Evolutionary conservation across 192 early-diverging fungal genomes (phyloP), one percentile per base, ranked within the genome.

Genomic region (Borealophlyctis nickersoniae): DNA sequence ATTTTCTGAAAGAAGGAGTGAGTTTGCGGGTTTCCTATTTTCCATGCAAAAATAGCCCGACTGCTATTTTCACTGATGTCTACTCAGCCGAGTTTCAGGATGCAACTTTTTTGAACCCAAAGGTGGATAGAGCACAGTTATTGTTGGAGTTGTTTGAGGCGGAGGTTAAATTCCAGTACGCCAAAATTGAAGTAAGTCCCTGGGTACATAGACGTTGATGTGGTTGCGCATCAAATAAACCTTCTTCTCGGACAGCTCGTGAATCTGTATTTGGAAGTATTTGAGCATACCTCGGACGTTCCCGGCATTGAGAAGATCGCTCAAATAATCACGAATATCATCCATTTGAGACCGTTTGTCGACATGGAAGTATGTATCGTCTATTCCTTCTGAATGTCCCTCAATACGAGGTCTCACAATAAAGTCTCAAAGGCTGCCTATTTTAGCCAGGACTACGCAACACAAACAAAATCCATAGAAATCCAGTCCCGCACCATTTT

Each of bases 101-200:
- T 34, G 53, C 61, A 22, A 81, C 82, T 9, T 84, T 76, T 53
- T 52, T 73, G 11, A 79, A 75, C 60, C 79, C 79, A 16, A 19
- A 56, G 26, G 30, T 74, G 1, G 82, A 84, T 51, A 39, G 82
- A 49, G 50, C 73, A 3, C 82, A 84, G 56, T 24, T 81, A 19
- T 54, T 84, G 48, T 53, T 84, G 49, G 82, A 84, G 49, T 52
- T 79, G 14, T 80, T 76, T 52, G 77, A 81, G 45, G 39, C 54
- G 9, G 73, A 84, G 36, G 71, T 77, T n/a, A 73, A 77, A 49
- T 84, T 67, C 61, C 75, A 80, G 24, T 79, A 66, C 64, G 74
- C 79, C 13, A 84, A 81, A 51, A 74, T 84, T 39, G 71, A 81
- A 63, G 73, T 79, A 52, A 63, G 54, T 14, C 4, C n/a, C n/a